Evolutionary conservation across 257 asterid species (phyloP).

Genomic region (Marsdenia floribunda): DNA sequence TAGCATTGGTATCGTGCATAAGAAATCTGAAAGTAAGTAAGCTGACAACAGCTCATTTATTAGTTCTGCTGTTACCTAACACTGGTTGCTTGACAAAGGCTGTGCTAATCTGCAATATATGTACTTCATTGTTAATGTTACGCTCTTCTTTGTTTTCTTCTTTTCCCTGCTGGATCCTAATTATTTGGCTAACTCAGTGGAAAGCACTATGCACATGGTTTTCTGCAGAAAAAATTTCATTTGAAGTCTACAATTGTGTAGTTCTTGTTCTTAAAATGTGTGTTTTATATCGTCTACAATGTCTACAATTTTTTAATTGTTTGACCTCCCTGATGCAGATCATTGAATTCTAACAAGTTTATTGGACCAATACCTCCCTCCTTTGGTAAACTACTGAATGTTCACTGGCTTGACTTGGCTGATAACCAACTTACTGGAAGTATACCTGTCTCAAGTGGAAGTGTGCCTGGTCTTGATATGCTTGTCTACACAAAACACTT

Average conservation of each 20-base stretch:
- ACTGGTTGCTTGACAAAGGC: not conserved
- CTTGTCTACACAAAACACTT: slow-evolving; percentile 65
- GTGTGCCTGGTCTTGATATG: slow-evolving; percentile 82
- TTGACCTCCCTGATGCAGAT: slow-evolving; percentile 35
- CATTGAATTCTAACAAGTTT: slow-evolving; percentile 67
- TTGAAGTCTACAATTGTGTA: not conserved
- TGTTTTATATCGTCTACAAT: not conserved
- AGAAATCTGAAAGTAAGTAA: not conserved
- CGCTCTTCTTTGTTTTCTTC: not conserved
- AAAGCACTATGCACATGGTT: not conserved
- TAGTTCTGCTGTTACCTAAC: not conserved
- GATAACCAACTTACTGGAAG: slow-evolving; percentile 70
- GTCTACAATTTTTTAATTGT: slow-evolving; percentile 12
- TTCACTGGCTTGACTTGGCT: slow-evolving; percentile 82
- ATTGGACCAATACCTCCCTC: slow-evolving; percentile 67
- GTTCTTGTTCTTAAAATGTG: not conserved
- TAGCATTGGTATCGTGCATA: not conserved
- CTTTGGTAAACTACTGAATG: slow-evolving; percentile 48
- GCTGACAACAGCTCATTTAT: not conserved
- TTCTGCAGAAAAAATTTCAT: not conserved
- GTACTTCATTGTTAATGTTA: too few relatives aligned
- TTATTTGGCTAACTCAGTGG: too few relatives aligned
- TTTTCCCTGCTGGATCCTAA: not conserved
- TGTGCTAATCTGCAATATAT: not conserved
- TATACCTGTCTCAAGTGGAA: slow-evolving; percentile 71